Conservation (phyloP, 208 protist species). For the Wallacemonas sp. region DNA sequence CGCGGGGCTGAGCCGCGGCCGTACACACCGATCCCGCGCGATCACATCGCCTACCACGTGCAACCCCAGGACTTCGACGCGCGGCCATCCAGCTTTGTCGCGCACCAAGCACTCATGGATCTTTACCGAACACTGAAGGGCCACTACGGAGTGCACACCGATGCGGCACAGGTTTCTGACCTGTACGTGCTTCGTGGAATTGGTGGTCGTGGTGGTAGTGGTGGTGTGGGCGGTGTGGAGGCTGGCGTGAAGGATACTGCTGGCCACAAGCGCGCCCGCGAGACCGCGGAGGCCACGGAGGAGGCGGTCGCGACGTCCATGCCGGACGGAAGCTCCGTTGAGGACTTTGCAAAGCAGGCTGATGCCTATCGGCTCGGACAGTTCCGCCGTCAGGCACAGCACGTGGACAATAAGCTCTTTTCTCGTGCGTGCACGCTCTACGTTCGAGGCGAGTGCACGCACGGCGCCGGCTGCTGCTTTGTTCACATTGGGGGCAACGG, state of each 20-base stretch:
- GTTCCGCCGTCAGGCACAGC: conserved; percentile 68
- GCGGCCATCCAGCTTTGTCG: conserved; percentile 56
- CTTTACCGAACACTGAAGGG: conserved; percentile 72
- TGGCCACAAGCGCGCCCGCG: background rate
- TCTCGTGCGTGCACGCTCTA: conserved; percentile 18
- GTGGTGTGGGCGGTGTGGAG: background rate
- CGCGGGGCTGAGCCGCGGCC: conserved; percentile 53
- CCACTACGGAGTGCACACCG: conserved; percentile 55
- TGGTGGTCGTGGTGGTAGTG: background rate
- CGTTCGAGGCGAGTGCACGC: conserved; percentile 64
- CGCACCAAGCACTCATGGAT: conserved; percentile 77
- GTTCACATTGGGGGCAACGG: conserved; percentile 61
- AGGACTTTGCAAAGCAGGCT: conserved; percentile 33
- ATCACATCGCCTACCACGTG: conserved; percentile 41
- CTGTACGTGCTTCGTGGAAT: background rate
- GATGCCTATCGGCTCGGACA: conserved; percentile 79
- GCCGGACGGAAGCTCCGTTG: background rate
- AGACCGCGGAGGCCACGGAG: background rate
- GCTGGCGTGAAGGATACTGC: background rate
- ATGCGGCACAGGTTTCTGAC: conserved; percentile 14
- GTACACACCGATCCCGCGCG: conserved; percentile 59
- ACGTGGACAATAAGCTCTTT: conserved; percentile 60
- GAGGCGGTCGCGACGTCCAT: background rate
- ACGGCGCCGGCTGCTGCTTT: conserved; percentile 66
- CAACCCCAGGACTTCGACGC: conserved; percentile 61